Conservation (phyloP, 306 rosid species). For the Trifolium repens region DNA sequence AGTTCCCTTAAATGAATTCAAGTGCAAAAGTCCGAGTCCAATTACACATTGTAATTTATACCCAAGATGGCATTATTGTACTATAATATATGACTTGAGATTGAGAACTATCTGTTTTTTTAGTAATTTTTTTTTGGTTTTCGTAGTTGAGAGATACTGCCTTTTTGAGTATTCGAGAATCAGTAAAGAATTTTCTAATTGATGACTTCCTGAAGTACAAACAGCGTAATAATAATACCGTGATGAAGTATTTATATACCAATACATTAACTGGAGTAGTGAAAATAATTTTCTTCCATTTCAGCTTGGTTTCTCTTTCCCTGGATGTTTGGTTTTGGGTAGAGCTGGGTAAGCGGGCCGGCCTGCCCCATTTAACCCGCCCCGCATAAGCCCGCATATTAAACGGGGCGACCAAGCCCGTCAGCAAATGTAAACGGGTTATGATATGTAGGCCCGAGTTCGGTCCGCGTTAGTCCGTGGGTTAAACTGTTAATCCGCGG, state of each 20-base stretch:
- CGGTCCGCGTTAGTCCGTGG: no score
- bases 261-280: conserved; percentile 38
- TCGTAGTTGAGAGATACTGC: conserved; percentile 9
- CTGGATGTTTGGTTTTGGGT: not conserved
- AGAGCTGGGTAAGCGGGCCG: no score
- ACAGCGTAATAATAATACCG: not conserved
- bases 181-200: conserved; percentile 8
- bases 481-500: no score
- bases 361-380: no score
- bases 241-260: conserved; percentile 23
- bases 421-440: no score
- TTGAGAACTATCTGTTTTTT: conserved; percentile 1
- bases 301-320: not conserved
- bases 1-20: not conserved
- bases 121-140: not conserved
- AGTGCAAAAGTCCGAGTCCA: conserved; percentile 12
- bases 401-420: no score
- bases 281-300: not conserved
- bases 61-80: conserved; percentile 26
- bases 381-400: no score
- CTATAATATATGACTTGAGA: not conserved
- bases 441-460: no score
- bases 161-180: conserved; percentile 27
- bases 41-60: conserved; percentile 30
- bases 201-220: conserved; percentile 12